These are phyloP conservation scores for Striga asiatica DNA, from an alignment of 257 asterid genomes.

Conservation along the genomic window DNA sequence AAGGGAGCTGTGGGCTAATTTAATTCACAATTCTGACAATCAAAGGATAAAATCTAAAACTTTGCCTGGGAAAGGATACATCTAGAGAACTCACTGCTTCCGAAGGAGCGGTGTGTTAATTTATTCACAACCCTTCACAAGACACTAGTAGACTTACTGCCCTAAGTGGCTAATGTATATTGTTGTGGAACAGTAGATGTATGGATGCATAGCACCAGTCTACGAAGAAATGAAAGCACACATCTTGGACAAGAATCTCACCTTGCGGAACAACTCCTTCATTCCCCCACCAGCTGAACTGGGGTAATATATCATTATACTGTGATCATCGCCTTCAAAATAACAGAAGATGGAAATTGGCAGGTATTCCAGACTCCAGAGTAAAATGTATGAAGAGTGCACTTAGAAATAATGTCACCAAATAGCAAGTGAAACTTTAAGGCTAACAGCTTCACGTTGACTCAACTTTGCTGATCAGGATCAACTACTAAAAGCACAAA, in stretches of 20 bases:
- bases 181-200: not conserved
- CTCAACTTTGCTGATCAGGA: not conserved
- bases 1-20: not conserved
- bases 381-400: constrained; percentile 13
- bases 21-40: not conserved
- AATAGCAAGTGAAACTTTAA: constrained; percentile 2
- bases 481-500: not conserved
- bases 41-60: too few species aligned
- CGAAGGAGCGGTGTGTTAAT: not conserved
- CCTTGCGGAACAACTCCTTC: constrained; percentile 95
- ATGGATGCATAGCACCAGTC: constrained; percentile 7
- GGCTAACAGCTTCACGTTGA: constrained; percentile 8
- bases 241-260: constrained; percentile 17
- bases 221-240: constrained; percentile 7
- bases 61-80: not conserved
- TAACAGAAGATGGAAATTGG: constrained; percentile 20
- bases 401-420: not conserved
- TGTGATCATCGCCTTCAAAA: constrained; percentile 86
- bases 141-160: not conserved
- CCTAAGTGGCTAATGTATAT: not conserved
- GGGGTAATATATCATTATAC: constrained; percentile 95
- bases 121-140: not conserved
- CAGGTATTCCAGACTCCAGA: constrained; percentile 17
- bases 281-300: constrained; percentile 98
- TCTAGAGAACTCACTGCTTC: not conserved